A percentile compares a stretch with the other conserved stretches of the same genome.
Conservation (phyloP, 2,329 filamentous ascomycete species). For the Pseudocercospora eumusae region DNA sequence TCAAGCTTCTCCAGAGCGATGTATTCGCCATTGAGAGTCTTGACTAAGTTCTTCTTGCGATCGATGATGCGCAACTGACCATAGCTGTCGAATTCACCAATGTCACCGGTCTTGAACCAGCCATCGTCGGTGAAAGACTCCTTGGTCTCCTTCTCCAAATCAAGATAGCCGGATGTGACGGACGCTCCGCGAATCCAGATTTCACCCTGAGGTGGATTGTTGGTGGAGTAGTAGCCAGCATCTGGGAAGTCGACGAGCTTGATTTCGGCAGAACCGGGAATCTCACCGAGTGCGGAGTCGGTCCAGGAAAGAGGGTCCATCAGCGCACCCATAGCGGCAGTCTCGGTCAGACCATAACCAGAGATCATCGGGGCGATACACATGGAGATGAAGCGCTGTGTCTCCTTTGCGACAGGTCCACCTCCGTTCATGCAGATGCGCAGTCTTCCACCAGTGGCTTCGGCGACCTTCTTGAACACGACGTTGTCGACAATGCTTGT, state of each 20-base stretch:
- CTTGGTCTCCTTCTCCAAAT: conserved; percentile 80
- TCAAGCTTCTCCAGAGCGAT: conserved; percentile 95
- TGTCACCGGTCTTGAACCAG: conserved; percentile 97
- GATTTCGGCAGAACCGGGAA: conserved; percentile 75
- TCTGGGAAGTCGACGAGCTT: conserved; percentile 91
- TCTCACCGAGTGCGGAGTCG: conserved; percentile 71
- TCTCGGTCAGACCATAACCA: conserved; percentile 95
- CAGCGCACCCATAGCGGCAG: conserved; percentile 69
- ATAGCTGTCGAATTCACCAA: conserved; percentile 79
- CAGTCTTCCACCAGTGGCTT: conserved; percentile 83
- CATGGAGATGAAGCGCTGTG: conserved; percentile 86
- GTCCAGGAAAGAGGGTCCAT: conserved; percentile 86
- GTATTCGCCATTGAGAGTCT: conserved; percentile 93
- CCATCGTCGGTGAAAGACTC: conserved; percentile 77
- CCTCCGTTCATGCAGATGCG: conserved; percentile 93
- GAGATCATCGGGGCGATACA: conserved; percentile 91
- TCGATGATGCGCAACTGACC: conserved; percentile 88
- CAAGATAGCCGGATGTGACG: conserved; percentile 76
- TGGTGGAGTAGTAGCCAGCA: conserved; percentile 76
- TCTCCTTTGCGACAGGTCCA: conserved; percentile 83
- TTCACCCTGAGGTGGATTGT: conserved; percentile 82
- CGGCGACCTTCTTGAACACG: conserved; percentile 89
- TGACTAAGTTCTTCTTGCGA: conserved; percentile 97
- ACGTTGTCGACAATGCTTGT: conserved; percentile 72
- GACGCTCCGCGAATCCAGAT: conserved; percentile 81